Base-by-base conservation (phyloP, 73 alveolate genomes). In the Blepharisma stoltei region DNA sequence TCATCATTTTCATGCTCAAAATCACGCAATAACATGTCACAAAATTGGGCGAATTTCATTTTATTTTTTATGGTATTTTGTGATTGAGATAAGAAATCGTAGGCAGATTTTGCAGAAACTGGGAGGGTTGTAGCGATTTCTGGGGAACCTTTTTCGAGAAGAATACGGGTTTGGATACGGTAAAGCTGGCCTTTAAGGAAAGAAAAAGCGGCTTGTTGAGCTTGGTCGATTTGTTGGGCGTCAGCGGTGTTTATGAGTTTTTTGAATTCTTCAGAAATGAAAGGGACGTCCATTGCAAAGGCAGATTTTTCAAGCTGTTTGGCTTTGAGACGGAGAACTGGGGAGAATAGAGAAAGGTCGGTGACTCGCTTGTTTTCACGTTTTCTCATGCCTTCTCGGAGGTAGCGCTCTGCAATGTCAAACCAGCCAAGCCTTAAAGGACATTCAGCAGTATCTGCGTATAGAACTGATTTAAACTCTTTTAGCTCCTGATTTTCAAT, bases 391-490 rank as follows among this genome's bases (percentile, higher is more conserved):
- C 90, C 89, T 60, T 80, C 66, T 52, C 79, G 68, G 20, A 88
- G 78, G 50, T 68, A 83, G 21, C 76, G 55, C 20, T 88, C 95
- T 0, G 83, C 14, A 6, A 85, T 18, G 54, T 88, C 91, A 54
- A 52, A 70, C 46, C 70, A 70, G 2, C 89, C 91, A 87, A 83
- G 86, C 54, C 76, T 75, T 43, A 46, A 83, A 21, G 95, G 81
- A 37, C 90, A 89, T 18, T 83, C 69, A 45, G 95, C 90, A 41
- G 86, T 70, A 67, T 83, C 81, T 14, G 78, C 86, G 48, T 71
- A 79, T 41, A 88, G 70, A 6, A 83, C 44, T 14, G 89, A 77
- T n/a, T 73, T 52, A n/a, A 77, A 77, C 11, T 88, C 95, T 6
- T 60, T 55, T 6, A 86, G 55, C n/a, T 68, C 87, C 41, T 46